Conservation (phyloP, 108 stramenopile species). For the Fragilaria radians region DNA sequence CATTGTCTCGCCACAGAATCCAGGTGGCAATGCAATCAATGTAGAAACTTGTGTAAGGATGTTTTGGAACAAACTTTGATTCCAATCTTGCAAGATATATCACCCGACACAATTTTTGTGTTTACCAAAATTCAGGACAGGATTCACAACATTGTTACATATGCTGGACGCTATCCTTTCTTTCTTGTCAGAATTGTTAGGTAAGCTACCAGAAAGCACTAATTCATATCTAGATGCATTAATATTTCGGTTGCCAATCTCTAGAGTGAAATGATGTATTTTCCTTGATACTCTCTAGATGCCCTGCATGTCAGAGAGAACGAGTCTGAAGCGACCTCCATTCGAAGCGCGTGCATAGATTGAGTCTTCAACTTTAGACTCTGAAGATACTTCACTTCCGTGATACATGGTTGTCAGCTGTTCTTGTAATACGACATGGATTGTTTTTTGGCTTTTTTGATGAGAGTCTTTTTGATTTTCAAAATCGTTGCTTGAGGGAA, state of each 20-base stretch:
- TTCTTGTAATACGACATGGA: constrained; percentile 28
- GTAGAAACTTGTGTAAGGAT: constrained; percentile 28
- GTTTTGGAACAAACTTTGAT: constrained; percentile 43
- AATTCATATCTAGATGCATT: no score
- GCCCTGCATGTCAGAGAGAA: constrained; percentile 9
- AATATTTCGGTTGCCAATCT: neutral
- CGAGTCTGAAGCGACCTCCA: constrained; percentile 5
- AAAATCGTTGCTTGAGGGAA: neutral
- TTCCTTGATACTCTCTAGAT: constrained; percentile 22
- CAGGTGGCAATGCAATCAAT: constrained; percentile 46
- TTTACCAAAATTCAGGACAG: constrained; percentile 52
- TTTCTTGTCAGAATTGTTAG: constrained; percentile 4
- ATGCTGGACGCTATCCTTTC: constrained; percentile 22
- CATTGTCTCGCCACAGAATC: constrained; percentile 29
- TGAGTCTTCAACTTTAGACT: constrained; percentile 27
- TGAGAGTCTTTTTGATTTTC: neutral
- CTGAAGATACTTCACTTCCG: constrained; percentile 11
- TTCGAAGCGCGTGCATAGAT: constrained; percentile 19
- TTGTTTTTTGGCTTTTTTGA: neutral
- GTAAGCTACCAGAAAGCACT: constrained; percentile 16
- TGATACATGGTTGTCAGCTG: constrained; percentile 39
- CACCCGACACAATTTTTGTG: constrained; percentile 21
- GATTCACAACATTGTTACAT: constrained; percentile 29
- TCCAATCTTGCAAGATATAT: constrained; percentile 20
- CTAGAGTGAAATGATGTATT: neutral